Percentiles rank a stretch among this genome's conserved stretches.
Conservation (phyloP, 148 eudicot species). For the Tetragonia tetragonoides region DNA sequence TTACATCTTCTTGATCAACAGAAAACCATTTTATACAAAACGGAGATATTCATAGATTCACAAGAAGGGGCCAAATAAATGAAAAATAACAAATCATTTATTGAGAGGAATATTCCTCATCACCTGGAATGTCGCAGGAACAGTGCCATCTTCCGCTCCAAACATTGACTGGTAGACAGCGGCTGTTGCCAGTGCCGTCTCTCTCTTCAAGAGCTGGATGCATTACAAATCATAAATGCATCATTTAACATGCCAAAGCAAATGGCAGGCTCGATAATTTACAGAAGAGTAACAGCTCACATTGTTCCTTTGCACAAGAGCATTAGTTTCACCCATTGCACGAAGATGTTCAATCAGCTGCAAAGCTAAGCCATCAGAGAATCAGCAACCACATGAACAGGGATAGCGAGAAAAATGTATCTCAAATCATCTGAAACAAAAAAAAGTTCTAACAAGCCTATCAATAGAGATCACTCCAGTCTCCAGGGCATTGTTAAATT, state of each 20-base stretch:
- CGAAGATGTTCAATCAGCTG: conserved; percentile 96
- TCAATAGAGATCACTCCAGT: background rate
- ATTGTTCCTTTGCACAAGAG: conserved; percentile 70
- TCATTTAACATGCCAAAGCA: conserved; percentile 2
- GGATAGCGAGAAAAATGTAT: background rate
- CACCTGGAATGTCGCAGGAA: conserved; percentile 98
- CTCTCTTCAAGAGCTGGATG: conserved; percentile 71
- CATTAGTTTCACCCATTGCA: conserved; percentile 95
- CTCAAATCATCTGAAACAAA: background rate
- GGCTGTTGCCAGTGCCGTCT: conserved; percentile 93
- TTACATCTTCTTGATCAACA: background rate
- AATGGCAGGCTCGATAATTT: background rate
- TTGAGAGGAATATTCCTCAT: background rate
- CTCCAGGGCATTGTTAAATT: background rate
- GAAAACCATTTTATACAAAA: background rate
- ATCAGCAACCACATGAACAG: background rate
- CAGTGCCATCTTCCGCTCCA: conserved; percentile 90
- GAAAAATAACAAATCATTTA: background rate
- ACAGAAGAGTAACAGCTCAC: conserved; percentile 40
- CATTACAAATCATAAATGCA: conserved; percentile 14
- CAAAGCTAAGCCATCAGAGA: conserved; percentile 54
- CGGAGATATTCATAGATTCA: background rate
- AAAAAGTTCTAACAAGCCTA: background rate
- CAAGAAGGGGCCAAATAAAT: background rate
- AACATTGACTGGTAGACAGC: conserved; percentile 95